Evolutionary conservation across 331 rosid species (phyloP).

Genomic region (Phaseolus coccineus): DNA sequence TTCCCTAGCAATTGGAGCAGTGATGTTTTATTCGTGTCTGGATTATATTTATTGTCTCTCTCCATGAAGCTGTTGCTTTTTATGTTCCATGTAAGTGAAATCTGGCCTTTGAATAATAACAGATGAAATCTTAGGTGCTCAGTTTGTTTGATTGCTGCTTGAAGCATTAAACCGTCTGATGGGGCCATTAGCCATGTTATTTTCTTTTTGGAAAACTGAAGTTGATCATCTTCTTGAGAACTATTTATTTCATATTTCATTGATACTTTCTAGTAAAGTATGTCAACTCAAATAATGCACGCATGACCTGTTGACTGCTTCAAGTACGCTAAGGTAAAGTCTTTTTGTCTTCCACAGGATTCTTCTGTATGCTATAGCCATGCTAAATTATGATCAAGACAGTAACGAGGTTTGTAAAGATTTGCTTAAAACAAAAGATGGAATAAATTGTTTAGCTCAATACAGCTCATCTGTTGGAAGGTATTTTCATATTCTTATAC

Average conservation of each 20-base stretch:
- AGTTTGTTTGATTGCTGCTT: slow-evolving; percentile 23
- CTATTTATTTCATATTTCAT: slow-evolving; percentile 25
- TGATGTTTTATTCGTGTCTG: slow-evolving; percentile 19
- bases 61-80: slow-evolving; percentile 7
- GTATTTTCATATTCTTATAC: slow-evolving; percentile 49
- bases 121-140: slow-evolving; percentile 7
- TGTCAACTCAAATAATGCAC: slow-evolving; percentile 5
- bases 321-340: slow-evolving; percentile 18
- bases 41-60: slow-evolving; percentile 17
- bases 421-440: slow-evolving; percentile 74
- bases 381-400: slow-evolving; percentile 81
- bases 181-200: not conserved
- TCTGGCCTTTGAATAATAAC: not conserved
- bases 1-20: not conserved
- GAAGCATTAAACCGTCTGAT: not conserved
- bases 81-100: not conserved
- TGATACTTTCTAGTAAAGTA: not conserved
- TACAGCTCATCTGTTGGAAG: slow-evolving; percentile 89
- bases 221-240: slow-evolving; percentile 7
- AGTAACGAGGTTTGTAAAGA: slow-evolving; percentile 57
- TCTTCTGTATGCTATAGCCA: slow-evolving; percentile 82
- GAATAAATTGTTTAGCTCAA: slow-evolving; percentile 75
- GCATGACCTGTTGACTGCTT: slow-evolving; percentile 21
- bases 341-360: slow-evolving; percentile 63
- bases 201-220: slow-evolving; percentile 6